Evolutionary conservation across 192 early-diverging fungal genomes (phyloP), one percentile per base, ranked within the genome.

Genomic region (Entomortierella chlamydospora): DNA sequence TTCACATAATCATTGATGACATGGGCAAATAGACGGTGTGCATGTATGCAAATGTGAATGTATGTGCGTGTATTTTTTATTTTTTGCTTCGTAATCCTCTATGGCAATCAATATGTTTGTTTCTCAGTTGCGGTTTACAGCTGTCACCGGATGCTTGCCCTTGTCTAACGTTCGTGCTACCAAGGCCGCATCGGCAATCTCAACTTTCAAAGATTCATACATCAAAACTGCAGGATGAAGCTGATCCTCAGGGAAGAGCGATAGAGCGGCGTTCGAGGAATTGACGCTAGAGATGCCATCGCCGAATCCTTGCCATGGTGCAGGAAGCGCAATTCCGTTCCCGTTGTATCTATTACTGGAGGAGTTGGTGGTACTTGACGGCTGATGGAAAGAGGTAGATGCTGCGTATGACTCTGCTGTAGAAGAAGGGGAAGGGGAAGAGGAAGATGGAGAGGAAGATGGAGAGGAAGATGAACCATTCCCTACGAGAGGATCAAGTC

Each of bases 1-100:
- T n/a, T n/a, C n/a, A n/a, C n/a, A n/a, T n/a, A n/a, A n/a, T n/a
- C n/a, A n/a, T n/a, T n/a, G n/a, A n/a, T n/a, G n/a, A n/a, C n/a
- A n/a, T n/a, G n/a, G n/a, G n/a, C n/a, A n/a, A n/a, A n/a, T n/a
- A n/a, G n/a, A n/a, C n/a, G n/a, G n/a, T n/a, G n/a, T n/a, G n/a
- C n/a, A n/a, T n/a, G n/a, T n/a, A n/a, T n/a, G n/a, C n/a, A n/a
- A n/a, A n/a, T n/a, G n/a, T n/a, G n/a, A n/a, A n/a, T 47, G 15
- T 20, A 20, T 47, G 45, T 47, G 4, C 4, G 4, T 47, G 15
- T 47, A 10, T 62, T 33, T 17, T 60, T 83, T 86, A 54, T 86
- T 85, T 53, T 81, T 86, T 30, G 80, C 85, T 26, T 81, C 85
- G 88, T 86, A 78, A 87, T 85, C 9, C 22, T 39, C 10, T 47